Evolutionary conservation across 2,329 filamentous ascomycete genomes (phyloP).

Genomic region (Penicillium sp.): DNA sequence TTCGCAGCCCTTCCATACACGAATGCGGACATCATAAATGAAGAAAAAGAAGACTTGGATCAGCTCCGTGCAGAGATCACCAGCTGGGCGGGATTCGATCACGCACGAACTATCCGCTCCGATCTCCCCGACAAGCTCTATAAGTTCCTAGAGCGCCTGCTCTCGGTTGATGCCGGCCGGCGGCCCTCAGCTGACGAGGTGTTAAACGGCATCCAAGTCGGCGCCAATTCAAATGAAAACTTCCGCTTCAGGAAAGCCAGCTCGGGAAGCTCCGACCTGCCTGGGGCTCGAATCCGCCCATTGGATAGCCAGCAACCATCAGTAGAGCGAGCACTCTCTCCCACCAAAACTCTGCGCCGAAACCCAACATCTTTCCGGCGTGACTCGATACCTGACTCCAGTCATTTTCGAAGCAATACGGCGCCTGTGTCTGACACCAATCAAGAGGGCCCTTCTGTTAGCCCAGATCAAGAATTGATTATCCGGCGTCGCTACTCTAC

Average conservation of each 20-base stretch:
- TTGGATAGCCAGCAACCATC: slow-evolving; percentile 38
- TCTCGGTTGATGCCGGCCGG: slow-evolving; percentile 72
- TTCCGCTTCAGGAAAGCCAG: slow-evolving; percentile 39
- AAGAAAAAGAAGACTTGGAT: slow-evolving; percentile 90
- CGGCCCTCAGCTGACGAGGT: slow-evolving; percentile 86
- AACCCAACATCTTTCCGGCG: slow-evolving; percentile 25
- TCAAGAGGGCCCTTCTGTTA: slow-evolving; percentile 20
- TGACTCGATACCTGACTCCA: slow-evolving; percentile 29
- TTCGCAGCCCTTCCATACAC: slow-evolving; percentile 84
- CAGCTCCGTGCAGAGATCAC: slow-evolving; percentile 80
- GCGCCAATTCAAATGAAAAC: slow-evolving; percentile 51
- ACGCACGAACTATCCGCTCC: slow-evolving; percentile 68
- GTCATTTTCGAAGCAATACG: slow-evolving; percentile 12
- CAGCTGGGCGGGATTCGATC: slow-evolving; percentile 81
- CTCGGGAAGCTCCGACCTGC: slow-evolving; percentile 33
- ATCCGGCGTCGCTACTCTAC: slow-evolving; percentile 32
- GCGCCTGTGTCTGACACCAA: slow-evolving; percentile 16
- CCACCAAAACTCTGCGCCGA: slow-evolving; percentile 25
- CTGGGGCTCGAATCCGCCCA: slow-evolving; percentile 39
- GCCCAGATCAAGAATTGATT: slow-evolving; percentile 33
- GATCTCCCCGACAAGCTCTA: slow-evolving; percentile 88
- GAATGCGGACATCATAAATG: slow-evolving; percentile 78
- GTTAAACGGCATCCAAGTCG: slow-evolving; percentile 70
- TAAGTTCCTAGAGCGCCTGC: slow-evolving; percentile 73
- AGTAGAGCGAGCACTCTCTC: slow-evolving; percentile 29